Conservation (phyloP, 164 flowering plant species). For the Stephania cephalantha region DNA sequence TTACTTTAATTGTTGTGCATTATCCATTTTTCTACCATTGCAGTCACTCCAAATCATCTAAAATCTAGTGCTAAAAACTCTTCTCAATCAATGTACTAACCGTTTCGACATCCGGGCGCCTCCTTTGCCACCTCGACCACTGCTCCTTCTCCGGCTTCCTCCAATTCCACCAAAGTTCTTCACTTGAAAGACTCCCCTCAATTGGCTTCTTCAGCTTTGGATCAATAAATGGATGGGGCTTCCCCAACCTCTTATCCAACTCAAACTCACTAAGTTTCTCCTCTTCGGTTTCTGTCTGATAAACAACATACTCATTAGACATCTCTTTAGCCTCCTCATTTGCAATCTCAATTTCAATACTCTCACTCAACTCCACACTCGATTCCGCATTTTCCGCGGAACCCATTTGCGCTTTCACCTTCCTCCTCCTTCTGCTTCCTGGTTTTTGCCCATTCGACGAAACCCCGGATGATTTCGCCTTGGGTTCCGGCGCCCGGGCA, state of each 20-base stretch:
- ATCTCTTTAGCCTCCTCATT: slow-evolving; percentile 46
- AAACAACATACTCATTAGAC: slow-evolving; percentile 65
- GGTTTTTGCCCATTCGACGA: slow-evolving; percentile 84
- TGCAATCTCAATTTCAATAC: slow-evolving; percentile 26
- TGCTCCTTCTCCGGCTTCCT: slow-evolving; percentile 77
- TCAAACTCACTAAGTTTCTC: slow-evolving; percentile 51
- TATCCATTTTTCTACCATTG: too few relatives aligned
- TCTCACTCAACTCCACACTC: slow-evolving; percentile 30
- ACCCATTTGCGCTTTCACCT: slow-evolving; percentile 35
- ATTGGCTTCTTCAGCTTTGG: slow-evolving; percentile 64
- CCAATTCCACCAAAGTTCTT: slow-evolving; percentile 99
- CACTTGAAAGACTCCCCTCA: slow-evolving; percentile 59
- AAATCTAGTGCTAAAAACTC: not conserved
- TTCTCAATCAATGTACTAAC: slow-evolving; percentile 33
- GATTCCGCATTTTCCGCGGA: slow-evolving; percentile 35
- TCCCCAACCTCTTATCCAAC: slow-evolving; percentile 67
- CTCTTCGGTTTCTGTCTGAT: slow-evolving; percentile 54
- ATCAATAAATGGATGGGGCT: slow-evolving; percentile 87
- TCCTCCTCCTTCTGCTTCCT: slow-evolving; percentile 84
- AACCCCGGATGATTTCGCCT: slow-evolving; percentile 53
- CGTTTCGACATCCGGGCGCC: slow-evolving; percentile 85
- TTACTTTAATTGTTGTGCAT: too few relatives aligned
- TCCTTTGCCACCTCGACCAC: slow-evolving; percentile 97
- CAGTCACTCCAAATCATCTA: too few relatives aligned
- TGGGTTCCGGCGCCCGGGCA: slow-evolving; percentile 85